Base-by-base conservation (phyloP, 1,284 basidiomycete species). In the Trametes pubescens region DNA sequence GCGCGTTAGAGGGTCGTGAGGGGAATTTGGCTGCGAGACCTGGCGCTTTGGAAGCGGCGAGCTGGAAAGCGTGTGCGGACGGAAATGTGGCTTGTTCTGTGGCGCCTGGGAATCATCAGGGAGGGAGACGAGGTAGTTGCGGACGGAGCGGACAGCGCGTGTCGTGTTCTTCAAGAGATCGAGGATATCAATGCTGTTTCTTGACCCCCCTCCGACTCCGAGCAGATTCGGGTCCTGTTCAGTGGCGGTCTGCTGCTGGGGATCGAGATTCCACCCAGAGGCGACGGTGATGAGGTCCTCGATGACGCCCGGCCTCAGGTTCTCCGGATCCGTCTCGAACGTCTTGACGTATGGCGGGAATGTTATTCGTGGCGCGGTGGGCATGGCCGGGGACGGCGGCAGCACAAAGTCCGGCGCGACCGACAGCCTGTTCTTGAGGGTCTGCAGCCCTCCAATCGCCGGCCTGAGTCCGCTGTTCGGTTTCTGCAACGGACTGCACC, bases 61-160 rank as follows among this genome's bases (percentile, higher is more conserved):
- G 56, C 73, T 78, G 64, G 71, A 79, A 69, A 76, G 78, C 70
- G 71, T 83, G 66, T 72, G 79, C 70, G 70, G 81, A 68, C 72
- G 84, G 72, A 80, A 84, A 18, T 88, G 80, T 26, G 81, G 80
- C 56, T 44, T 46, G 24, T 82, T 83, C 57, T 84, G 81, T 4
- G 83, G 81, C 29, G 81, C 83, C n/a, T 84, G 79, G 2, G 84
- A 82, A 66, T 93, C 91, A 71, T 92, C 90, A 0, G 92, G 93
- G 18, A 94, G 84, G 0, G 91, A 88, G 32, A 94, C 79, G 32
- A 93, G 79, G 73, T 94, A 94, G 74, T 93, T 93, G 24, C 93
- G 84, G 35, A 93, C 89, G 26, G 89, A 87, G 40, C 93, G 86
- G 60, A 95, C 87, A 5, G 91, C 86, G 51, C 82, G 84, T 6